These are phyloP conservation scores for Brassica napus DNA, from an alignment of 345 rosid species.

Conservation along the genomic window DNA sequence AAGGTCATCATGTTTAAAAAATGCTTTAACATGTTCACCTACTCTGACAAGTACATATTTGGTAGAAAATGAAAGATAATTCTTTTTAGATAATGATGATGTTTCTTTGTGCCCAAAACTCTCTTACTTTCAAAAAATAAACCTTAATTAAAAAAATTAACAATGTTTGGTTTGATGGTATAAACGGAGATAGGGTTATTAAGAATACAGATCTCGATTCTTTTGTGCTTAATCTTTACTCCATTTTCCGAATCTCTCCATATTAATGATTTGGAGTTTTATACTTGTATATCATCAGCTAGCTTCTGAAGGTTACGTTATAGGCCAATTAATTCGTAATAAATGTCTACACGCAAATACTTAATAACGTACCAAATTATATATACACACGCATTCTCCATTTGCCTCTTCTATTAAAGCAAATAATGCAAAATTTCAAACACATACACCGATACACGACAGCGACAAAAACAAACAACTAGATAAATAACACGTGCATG, in stretches of 20 bases:
- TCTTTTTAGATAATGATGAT: background rate
- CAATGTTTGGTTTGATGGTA: background rate
- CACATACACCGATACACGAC: background rate
- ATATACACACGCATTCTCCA: constrained; percentile 28
- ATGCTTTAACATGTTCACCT: background rate
- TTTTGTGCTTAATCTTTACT: background rate
- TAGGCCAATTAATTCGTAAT: background rate
- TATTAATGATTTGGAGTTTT: background rate
- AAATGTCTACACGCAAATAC: background rate
- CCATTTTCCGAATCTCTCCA: background rate
- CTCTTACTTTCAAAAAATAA: background rate
- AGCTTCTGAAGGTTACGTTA: constrained; percentile 1
- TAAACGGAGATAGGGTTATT: background rate
- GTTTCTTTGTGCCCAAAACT: background rate
- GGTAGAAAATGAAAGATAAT: background rate
- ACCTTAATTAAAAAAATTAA: background rate
- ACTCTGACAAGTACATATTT: background rate
- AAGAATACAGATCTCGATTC: background rate
- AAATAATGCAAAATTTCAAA: constrained; percentile 1
- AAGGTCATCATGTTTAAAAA: background rate
- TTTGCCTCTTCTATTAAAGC: constrained; percentile 23
- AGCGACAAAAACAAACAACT: background rate
- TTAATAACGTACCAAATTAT: background rate
- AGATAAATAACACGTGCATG: constrained; percentile 3
- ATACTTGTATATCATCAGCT: background rate